phyloP scores from a whole-genome alignment of 78 protist genomes.

The Blattamonas nauphoetae region DNA sequence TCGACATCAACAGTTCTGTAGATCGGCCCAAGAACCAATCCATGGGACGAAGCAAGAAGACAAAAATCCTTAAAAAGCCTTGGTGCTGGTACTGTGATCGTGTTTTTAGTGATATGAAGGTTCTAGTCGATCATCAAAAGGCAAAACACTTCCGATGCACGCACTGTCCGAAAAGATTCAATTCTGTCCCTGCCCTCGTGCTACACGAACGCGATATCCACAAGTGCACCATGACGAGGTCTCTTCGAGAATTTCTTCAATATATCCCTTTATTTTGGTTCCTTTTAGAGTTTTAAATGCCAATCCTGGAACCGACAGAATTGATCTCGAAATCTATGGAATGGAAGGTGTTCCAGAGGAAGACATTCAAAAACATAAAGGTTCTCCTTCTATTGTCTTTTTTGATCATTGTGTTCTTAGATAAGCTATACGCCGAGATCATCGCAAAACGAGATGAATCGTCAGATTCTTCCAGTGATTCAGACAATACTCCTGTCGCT shows the following conservation, averaged over 20 bases:
- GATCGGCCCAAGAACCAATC: no score
- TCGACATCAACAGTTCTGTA: background rate
- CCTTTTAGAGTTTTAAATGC: slow-evolving; percentile 48
- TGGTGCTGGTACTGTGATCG: slow-evolving; percentile 69
- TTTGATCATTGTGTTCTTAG: background rate
- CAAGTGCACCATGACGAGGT: slow-evolving; percentile 47
- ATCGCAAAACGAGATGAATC: no score
- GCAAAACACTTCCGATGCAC: slow-evolving; percentile 71
- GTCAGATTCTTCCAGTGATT: no score
- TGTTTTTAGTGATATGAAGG: slow-evolving; percentile 61
- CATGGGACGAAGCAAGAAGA: slow-evolving; percentile 36
- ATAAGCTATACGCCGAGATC: slow-evolving; percentile 10
- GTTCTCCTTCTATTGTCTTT: background rate
- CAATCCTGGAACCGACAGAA: slow-evolving; percentile 54
- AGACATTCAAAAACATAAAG: background rate
- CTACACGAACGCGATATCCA: slow-evolving; percentile 64
- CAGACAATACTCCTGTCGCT: no score
- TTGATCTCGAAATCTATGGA: slow-evolving; percentile 55
- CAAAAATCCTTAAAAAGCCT: background rate
- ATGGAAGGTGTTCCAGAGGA: slow-evolving; percentile 73
- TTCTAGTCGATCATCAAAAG: slow-evolving; percentile 65
- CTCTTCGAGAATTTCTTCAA: background rate
- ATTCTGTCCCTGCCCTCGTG: slow-evolving; percentile 57
- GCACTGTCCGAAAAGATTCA: slow-evolving; percentile 47
- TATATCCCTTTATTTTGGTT: background rate